These are phyloP conservation scores for Apiospora rasikravindrae DNA, from an alignment of 2,329 filamentous ascomycete species.

Conservation along the genomic window DNA sequence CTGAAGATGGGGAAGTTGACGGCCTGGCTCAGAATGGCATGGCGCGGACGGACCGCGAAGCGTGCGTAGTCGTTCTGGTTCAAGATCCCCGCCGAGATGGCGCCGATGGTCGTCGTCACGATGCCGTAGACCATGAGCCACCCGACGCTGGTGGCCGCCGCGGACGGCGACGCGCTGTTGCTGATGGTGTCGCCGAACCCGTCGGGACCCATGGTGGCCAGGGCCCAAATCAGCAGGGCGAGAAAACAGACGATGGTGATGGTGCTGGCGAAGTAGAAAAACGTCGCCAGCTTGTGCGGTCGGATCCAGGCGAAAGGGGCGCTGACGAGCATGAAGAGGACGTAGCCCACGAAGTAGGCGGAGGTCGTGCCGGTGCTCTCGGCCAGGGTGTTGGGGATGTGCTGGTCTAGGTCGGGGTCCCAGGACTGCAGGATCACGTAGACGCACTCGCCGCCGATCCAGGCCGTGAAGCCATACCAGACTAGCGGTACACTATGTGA, in stretches of 20 bases:
- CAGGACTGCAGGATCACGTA: conserved; percentile 47
- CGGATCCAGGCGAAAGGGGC: conserved; percentile 14
- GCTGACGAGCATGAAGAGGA: conserved; percentile 26
- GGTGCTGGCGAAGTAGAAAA: neutral
- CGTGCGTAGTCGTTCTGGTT: conserved; percentile 51
- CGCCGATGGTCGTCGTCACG: conserved; percentile 34
- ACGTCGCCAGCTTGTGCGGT: neutral
- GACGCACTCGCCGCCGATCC: conserved; percentile 41
- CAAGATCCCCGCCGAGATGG: conserved; percentile 43
- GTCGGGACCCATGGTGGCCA: conserved; percentile 29
- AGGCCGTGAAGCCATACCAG: conserved; percentile 49
- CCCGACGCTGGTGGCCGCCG: conserved; percentile 38
- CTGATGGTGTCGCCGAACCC: conserved; percentile 35
- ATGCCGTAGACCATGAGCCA: conserved; percentile 46
- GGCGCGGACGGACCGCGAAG: conserved; percentile 46
- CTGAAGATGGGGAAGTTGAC: conserved; percentile 47
- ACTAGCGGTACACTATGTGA: conserved; percentile 47
- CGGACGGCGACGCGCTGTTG: conserved; percentile 36
- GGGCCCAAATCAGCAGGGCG: conserved; percentile 26
- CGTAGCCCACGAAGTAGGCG: conserved; percentile 46
- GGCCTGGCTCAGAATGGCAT: conserved; percentile 47
- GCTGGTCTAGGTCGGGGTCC: conserved; percentile 43
- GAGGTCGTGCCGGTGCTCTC: conserved; percentile 45
- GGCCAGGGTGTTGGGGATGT: conserved; percentile 46
- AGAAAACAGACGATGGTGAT: neutral